Evolutionary conservation across 2,329 filamentous ascomycete species (phyloP).

Genomic region (Myrmaecium sp.): DNA sequence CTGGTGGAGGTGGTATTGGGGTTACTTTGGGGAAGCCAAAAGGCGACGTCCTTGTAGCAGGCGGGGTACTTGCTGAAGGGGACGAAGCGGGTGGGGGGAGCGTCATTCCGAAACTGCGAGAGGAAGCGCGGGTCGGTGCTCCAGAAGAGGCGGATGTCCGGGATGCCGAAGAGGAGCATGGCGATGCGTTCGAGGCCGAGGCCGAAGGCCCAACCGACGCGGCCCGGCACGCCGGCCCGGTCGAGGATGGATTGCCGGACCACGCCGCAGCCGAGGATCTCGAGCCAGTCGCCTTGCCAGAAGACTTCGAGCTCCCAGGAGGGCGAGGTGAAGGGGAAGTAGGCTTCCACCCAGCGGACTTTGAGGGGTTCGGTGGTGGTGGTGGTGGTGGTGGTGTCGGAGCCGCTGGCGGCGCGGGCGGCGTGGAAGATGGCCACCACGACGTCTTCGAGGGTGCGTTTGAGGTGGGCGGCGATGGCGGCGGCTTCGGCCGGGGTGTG

Average conservation of each 20-base stretch:
- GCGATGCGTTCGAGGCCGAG: constrained; percentile 87
- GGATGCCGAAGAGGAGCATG: constrained; percentile 92
- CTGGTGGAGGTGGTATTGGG: constrained; percentile 16
- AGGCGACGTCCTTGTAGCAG: constrained; percentile 83
- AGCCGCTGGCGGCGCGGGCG: constrained; percentile 44
- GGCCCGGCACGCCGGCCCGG: constrained; percentile 56
- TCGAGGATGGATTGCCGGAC: constrained; percentile 68
- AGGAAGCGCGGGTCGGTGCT: constrained; percentile 70
- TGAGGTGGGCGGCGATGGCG: constrained; percentile 70
- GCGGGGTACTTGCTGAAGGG: constrained; percentile 86
- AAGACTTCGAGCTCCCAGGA: constrained; percentile 94
- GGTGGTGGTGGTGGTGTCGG: constrained; percentile 26
- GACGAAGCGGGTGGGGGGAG: constrained; percentile 44
- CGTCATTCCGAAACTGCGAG: constrained; percentile 48
- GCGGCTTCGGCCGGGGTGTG: constrained; percentile 65
- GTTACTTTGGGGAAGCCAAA: constrained; percentile 51
- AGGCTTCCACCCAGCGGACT: constrained; percentile 90
- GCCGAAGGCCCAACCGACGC: constrained; percentile 90
- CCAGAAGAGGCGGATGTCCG: constrained; percentile 96
- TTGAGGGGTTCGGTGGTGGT: constrained; percentile 47
- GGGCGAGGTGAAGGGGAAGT: constrained; percentile 92
- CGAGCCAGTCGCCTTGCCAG: constrained; percentile 89
- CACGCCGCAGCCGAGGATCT: constrained; percentile 85
- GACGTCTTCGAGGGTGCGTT: constrained; percentile 75
- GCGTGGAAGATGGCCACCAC: constrained; percentile 77